phyloP scores from a whole-genome alignment of 805 yeast species.

The Saturnispora gosingensis region DNA sequence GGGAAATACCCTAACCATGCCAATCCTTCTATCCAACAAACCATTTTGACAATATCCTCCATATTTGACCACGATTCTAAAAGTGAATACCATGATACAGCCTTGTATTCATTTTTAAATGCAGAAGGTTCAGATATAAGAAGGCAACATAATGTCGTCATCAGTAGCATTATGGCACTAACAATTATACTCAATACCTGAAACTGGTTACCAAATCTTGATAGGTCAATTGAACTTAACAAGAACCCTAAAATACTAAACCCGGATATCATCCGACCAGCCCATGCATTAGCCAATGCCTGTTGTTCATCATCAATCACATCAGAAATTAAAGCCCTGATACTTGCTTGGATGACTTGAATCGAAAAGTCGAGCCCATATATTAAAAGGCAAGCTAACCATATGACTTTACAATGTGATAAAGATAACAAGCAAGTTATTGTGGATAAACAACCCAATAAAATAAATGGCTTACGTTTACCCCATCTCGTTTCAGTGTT shows the following conservation, averaged over 20 bases:
- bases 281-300: constrained; percentile 55
- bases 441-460: constrained; percentile 45
- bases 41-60: constrained; percentile 26
- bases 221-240: constrained; percentile 40
- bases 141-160: constrained; percentile 33
- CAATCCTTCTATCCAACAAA: constrained; percentile 49
- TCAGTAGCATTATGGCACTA: constrained; percentile 30
- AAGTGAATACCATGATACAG: neutral
- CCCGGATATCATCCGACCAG: constrained; percentile 51
- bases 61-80: constrained; percentile 23
- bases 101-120: neutral
- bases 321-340: constrained; percentile 54
- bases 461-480: constrained; percentile 47
- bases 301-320: constrained; percentile 50
- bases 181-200: constrained; percentile 39
- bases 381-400: constrained; percentile 45
- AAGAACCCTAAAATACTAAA: constrained; percentile 52
- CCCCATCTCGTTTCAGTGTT: constrained; percentile 37
- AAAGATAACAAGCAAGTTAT: constrained; percentile 35
- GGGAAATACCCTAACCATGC: constrained; percentile 68
- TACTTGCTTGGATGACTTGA: constrained; percentile 49
- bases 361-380: constrained; percentile 49
- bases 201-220: constrained; percentile 40
- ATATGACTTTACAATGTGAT: constrained; percentile 38
- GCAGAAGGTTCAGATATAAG: constrained; percentile 39